These are phyloP conservation scores for Santalum album DNA, from an alignment of 164 flowering plant genomes.

Conservation along the genomic window DNA sequence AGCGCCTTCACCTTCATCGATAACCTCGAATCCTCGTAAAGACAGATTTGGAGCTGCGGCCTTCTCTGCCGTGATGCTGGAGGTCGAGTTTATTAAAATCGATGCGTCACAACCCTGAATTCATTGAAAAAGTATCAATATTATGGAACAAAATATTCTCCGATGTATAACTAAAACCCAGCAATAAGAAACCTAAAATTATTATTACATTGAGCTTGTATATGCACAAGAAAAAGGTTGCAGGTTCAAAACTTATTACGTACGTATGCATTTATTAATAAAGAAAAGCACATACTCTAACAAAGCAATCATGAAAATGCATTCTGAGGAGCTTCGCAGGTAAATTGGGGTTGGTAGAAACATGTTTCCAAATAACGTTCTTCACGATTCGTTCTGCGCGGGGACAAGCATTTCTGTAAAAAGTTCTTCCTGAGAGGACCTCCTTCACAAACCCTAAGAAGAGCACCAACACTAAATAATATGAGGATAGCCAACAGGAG, in stretches of 20 bases:
- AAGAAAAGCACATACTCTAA: slow-evolving; percentile 34
- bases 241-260: not conserved
- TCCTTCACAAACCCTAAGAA: not conserved
- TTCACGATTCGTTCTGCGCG: not conserved
- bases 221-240: not conserved
- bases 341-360: not conserved
- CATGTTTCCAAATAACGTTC: not conserved
- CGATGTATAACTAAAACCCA: not conserved
- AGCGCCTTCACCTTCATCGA: slow-evolving; percentile 31
- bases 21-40: slow-evolving; percentile 30
- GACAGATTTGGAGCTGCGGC: slow-evolving; percentile 27
- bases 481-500: not conserved
- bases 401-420: not conserved
- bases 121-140: no score
- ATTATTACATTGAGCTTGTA: no score
- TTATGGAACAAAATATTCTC: not conserved
- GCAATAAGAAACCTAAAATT: no score
- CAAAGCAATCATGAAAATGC: slow-evolving; percentile 29
- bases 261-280: not conserved
- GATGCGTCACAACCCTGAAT: slow-evolving; percentile 57
- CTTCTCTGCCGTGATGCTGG: slow-evolving; percentile 29
- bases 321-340: not conserved
- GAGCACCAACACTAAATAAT: not conserved
- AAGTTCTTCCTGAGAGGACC: not conserved
- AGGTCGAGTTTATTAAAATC: slow-evolving; percentile 28